Evolutionary conservation across 768 basidiomycete species (phyloP), one percentile per base, ranked within the genome.

Genomic region (Pleurotus pulmonarius): DNA sequence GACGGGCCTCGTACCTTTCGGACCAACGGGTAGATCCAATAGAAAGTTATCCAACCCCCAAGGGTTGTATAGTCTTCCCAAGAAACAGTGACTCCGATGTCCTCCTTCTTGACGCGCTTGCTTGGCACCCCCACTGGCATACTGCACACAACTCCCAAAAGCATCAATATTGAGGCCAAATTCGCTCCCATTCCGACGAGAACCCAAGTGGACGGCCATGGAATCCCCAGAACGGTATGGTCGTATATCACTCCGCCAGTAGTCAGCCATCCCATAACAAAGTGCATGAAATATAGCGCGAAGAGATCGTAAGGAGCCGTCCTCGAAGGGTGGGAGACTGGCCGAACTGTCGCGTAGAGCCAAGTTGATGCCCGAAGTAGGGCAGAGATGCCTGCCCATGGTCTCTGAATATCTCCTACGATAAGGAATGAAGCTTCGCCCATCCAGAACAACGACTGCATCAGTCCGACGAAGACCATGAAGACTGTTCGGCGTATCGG

Each of bases 41-140:
- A 71, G 61, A 90, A 91, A 1, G 87, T 82, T 0, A 83, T 69
- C 90, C 90, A 91, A 40, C 80, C 79, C 72, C 80, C 82, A 12
- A 93, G 75, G 1, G 83, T 73, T 0, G 86, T 84, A 63, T 91
- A 92, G 61, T 92, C 90, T 64, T 93, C 91, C 0, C 85, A 87
- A 2, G 83, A 80, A n/a, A 86, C 69, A 3, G 76, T 16, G 73
- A 86, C 64, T 61, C 90, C 90, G 62, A 91, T 87, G 18, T 90
- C 78, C 39, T 78, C 74, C 49, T 70, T 75, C 43, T 79, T 73
- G 15, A 85, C 72, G 11, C 67, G 66, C 24, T 61, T 65, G 61
- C 83, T 84, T 3, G 91, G 88, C n/a, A 87, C 65, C 1, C 68
- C 81, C 54, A 92, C 61, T 0, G 90, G 91, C 82, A 90, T 90